Evolutionary conservation across 176 grass and related monocot genomes (phyloP).

Genomic region (Ensete ventricosum): DNA sequence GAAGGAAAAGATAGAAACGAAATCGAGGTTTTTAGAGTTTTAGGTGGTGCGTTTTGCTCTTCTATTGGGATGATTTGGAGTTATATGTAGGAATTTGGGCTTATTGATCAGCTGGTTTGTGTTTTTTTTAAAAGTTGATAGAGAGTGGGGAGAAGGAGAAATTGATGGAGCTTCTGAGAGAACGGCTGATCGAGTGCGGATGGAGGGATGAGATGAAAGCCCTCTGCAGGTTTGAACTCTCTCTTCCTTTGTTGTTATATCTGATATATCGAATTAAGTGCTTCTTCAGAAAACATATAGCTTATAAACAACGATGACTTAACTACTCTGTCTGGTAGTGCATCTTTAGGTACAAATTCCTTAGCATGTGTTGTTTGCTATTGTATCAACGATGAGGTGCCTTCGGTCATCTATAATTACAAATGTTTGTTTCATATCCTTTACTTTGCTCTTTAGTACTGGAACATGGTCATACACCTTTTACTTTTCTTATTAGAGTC

Average conservation of each 20-base stretch:
- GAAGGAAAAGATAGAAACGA: not conserved
- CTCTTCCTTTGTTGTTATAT: conserved; percentile 1
- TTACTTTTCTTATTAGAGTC: not conserved
- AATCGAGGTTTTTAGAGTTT: not conserved
- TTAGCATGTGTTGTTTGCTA: not conserved
- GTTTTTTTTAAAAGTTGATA: conserved; percentile 64
- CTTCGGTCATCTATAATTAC: not conserved
- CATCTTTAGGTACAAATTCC: not conserved
- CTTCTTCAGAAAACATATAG: not conserved
- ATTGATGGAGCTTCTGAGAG: conserved; percentile 91
- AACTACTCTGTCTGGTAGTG: not conserved
- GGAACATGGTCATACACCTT: not conserved
- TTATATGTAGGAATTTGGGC: not conserved
- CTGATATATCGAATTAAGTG: not conserved
- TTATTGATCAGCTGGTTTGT: conserved; percentile 22
- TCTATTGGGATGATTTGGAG: not conserved
- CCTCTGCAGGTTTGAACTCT: conserved; percentile 70
- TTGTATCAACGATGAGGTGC: no score
- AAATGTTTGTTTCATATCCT: not conserved
- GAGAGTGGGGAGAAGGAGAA: conserved; percentile 98
- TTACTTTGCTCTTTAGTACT: not conserved
- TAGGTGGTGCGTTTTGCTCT: conserved; percentile 17
- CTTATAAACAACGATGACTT: not conserved
- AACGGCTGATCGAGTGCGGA: conserved; percentile 86
- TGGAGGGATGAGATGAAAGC: conserved; percentile 98